Conservation (phyloP, 1,284 basidiomycete species). For the Schizophyllum amplum region DNA sequence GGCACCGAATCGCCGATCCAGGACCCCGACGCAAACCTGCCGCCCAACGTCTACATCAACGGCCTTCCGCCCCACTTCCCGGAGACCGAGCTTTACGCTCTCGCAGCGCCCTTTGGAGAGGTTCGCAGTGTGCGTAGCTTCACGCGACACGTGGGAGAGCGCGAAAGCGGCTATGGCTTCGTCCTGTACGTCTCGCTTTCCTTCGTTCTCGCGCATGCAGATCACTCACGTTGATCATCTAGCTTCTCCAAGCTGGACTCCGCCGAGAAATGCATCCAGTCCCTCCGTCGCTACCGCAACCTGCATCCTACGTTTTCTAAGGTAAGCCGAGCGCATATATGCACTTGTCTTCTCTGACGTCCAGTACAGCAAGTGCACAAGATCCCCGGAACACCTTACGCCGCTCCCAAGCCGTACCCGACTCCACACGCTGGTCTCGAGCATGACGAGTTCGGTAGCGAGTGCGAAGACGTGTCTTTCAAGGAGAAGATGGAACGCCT, state of each 20-base stretch:
- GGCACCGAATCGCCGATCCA: background rate
- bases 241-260: constrained; percentile 58
- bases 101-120: constrained; percentile 45
- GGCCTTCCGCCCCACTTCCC: constrained; percentile 57
- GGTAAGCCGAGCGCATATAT: constrained; percentile 18
- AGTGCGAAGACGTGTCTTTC: constrained; percentile 41
- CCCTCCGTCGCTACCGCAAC: constrained; percentile 58
- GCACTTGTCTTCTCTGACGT: constrained; percentile 1
- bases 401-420: constrained; percentile 11
- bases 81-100: constrained; percentile 51
- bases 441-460: constrained; percentile 13
- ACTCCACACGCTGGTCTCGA: constrained; percentile 18
- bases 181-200: constrained; percentile 54
- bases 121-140: constrained; percentile 57
- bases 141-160: constrained; percentile 52
- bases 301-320: constrained; percentile 67
- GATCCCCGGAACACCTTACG: constrained; percentile 63
- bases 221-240: constrained; percentile 5
- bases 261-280: constrained; percentile 62
- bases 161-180: constrained; percentile 70
- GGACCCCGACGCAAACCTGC: background rate
- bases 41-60: constrained; percentile 63
- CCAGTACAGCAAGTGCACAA: constrained; percentile 64
- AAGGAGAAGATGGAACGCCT: constrained; percentile 66
- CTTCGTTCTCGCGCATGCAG: constrained; percentile 4